Percentiles rank a stretch among this genome's conserved stretches.
Evolutionary conservation across 345 rosid species (phyloP).

Genomic region (Eutrema japonicum): DNA sequence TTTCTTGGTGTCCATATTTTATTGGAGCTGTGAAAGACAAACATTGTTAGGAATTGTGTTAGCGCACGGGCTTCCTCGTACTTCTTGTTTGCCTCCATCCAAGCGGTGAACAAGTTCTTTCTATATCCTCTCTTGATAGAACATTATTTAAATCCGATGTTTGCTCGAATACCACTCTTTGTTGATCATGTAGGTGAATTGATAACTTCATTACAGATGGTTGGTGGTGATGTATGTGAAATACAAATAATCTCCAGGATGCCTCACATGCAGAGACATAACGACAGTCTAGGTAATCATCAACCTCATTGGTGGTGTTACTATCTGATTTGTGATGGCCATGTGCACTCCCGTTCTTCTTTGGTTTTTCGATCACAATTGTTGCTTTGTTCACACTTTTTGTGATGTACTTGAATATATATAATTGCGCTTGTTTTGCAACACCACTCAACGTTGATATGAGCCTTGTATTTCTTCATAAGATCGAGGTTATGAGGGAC

Average conservation of each 20-base stretch:
- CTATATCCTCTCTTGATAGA: no score
- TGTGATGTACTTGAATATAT: slow-evolving; percentile 7
- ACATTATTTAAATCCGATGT: no score
- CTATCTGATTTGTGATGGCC: neutral
- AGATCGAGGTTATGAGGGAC: neutral
- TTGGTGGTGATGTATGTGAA: neutral
- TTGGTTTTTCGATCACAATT: neutral
- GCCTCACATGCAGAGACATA: slow-evolving; percentile 27
- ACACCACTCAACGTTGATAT: slow-evolving; percentile 26
- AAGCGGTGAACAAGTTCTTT: no score
- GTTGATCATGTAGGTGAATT: no score
- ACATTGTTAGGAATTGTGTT: no score
- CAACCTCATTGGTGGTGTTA: neutral
- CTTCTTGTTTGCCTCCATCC: no score
- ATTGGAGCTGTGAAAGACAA: no score
- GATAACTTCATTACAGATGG: neutral
- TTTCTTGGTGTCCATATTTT: no score
- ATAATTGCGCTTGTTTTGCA: neutral
- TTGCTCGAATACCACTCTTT: no score
- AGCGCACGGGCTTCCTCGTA: no score
- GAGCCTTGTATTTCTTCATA: neutral
- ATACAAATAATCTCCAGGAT: neutral
- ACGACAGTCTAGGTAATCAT: neutral
- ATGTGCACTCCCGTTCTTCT: neutral
- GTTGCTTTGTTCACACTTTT: neutral